These are phyloP conservation scores for Lantana camara DNA, from an alignment of 257 asterid species.

Conservation along the genomic window DNA sequence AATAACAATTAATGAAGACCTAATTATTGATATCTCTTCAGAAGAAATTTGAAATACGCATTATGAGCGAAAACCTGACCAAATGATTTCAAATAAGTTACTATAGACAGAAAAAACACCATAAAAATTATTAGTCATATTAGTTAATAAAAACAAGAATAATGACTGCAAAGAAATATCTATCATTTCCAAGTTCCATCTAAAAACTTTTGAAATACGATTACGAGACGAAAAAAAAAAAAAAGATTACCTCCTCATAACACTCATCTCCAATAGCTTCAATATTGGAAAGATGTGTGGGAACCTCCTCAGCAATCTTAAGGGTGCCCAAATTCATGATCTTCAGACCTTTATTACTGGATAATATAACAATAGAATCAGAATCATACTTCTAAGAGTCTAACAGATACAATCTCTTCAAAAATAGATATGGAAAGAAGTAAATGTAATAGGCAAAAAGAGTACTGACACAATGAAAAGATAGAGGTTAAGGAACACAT, in stretches of 20 bases:
- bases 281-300: constrained; percentile 56
- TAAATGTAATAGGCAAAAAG: neutral
- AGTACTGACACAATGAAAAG: constrained; percentile 57
- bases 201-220: neutral
- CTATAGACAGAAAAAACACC: no score
- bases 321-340: constrained; percentile 53
- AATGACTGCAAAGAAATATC: no score
- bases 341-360: constrained; percentile 62
- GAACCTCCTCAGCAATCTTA: constrained; percentile 37
- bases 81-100: no score
- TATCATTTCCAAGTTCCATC: no score
- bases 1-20: no score
- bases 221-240: neutral
- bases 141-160: no score
- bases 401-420: neutral
- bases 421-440: neutral
- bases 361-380: constrained; percentile 13
- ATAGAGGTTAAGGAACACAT: constrained; percentile 69
- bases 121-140: no score
- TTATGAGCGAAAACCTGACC: no score
- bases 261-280: constrained; percentile 62
- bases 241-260: constrained; percentile 54
- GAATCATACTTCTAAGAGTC: constrained; percentile 10
- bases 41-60: no score
- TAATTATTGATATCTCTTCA: no score